Base-by-base conservation (phyloP, 208 protist species). In the Wallacemonas sp. region DNA sequence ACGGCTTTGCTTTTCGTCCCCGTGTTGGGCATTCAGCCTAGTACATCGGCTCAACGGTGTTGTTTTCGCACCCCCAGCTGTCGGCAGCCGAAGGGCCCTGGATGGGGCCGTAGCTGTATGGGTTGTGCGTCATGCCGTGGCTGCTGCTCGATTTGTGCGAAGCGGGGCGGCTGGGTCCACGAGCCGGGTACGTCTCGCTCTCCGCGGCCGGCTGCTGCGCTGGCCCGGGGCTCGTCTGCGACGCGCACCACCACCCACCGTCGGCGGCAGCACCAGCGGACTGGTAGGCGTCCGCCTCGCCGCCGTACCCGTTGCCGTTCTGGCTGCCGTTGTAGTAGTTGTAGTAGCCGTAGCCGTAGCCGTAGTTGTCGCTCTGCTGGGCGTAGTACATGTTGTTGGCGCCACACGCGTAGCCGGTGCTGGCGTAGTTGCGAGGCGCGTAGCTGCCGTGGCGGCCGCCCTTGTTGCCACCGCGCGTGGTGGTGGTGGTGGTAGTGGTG, bases 51-150 rank as follows among this genome's bases (percentile, higher is more conserved):
- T n/a, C n/a, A n/a, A n/a, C n/a, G n/a, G n/a, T n/a, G n/a, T n/a
- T n/a, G n/a, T n/a, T n/a, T n/a, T n/a, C 14, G 47, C 47, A 30
- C 9, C 17, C 47, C 47, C 47, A 55, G 47, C 47, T 55, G 14
- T 17, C 47, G 11, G 21, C 47, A 6, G 47, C 47, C 24, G 47
- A 55, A 5, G 47, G 47, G 8, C 47, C 47, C n/a, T 58, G 29
- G 23, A 58, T 39, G 26, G 52, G 29, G 32, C 29, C 9, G 52
- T 58, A 58, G 14, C 52, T n/a, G 32, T 58, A 58, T 14, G 52
- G 52, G 32, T 58, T 58, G 52, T 58, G 52, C 52, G 52, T 39
- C 32, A 24, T 33, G 14, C 52, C 52, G 17, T 24, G 6, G 30
- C 24, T 55, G 26, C n/a, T n/a, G n/a, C n/a, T n/a, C n/a, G n/a